Evolutionary conservation across 1,139 yeast genomes (phyloP).

Genomic region (Candida sp.): DNA sequence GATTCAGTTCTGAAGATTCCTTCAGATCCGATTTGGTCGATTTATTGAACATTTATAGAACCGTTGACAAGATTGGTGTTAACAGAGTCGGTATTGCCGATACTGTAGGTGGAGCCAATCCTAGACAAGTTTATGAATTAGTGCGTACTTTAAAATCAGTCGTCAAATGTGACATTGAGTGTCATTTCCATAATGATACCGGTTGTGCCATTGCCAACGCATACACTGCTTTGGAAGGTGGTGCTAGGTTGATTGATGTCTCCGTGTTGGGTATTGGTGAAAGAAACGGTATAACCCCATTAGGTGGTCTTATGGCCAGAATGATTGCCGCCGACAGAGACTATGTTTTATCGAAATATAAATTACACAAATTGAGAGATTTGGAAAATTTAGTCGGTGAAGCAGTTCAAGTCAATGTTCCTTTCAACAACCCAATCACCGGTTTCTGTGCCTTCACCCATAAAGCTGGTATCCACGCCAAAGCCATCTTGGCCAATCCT

Average conservation of each 20-base stretch:
- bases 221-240: constrained; percentile 60
- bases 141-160: constrained; percentile 57
- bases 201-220: constrained; percentile 64
- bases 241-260: constrained; percentile 55
- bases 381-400: constrained; percentile 57
- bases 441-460: constrained; percentile 64
- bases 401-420: constrained; percentile 55
- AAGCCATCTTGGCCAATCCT: constrained; percentile 58
- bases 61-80: constrained; percentile 58
- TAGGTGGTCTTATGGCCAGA: constrained; percentile 62
- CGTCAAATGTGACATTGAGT: constrained; percentile 55
- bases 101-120: constrained; percentile 61
- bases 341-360: constrained; percentile 54
- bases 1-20: constrained; percentile 57
- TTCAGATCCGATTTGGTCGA: constrained; percentile 59
- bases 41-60: constrained; percentile 52
- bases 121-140: constrained; percentile 57
- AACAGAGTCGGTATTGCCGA: constrained; percentile 62
- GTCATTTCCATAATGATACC: constrained; percentile 61
- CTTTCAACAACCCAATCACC: constrained; percentile 59
- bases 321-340: constrained; percentile 61
- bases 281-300: constrained; percentile 58
- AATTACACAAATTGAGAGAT: constrained; percentile 52
- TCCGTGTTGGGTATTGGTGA: constrained; percentile 60
- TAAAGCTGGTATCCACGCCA: constrained; percentile 61